Evolutionary conservation across 305 asterid genomes (phyloP).

Genomic region (Fraxinus latifolia): DNA sequence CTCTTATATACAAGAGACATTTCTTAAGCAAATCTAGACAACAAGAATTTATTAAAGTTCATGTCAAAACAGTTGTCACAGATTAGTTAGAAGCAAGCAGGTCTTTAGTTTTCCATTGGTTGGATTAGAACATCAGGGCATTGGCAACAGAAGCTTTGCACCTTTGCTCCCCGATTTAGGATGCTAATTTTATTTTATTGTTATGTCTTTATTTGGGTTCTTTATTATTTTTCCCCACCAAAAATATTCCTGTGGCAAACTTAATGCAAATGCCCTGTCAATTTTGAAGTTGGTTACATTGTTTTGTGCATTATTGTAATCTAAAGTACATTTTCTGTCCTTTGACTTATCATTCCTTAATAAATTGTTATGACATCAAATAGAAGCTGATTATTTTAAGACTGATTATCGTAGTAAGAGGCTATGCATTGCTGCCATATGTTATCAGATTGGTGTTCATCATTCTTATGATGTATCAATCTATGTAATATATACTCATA

Average conservation of each 20-base stretch:
- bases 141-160: background rate
- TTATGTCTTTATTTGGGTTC: background rate
- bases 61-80: background rate
- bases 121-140: background rate
- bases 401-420: background rate
- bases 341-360: background rate
- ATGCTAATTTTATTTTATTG: background rate
- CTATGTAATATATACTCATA: constrained; percentile 1
- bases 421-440: background rate
- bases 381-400: background rate
- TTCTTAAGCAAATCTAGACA: background rate
- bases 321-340: background rate
- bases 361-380: constrained; percentile 4
- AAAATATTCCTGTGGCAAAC: background rate
- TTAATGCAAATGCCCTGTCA: background rate
- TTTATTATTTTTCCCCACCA: background rate
- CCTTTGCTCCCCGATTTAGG: background rate
- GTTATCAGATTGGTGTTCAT: constrained; percentile 3
- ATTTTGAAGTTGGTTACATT: background rate
- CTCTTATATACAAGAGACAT: background rate
- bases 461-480: background rate
- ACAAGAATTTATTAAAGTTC: background rate
- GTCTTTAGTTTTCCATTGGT: background rate
- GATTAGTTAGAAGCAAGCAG: background rate
- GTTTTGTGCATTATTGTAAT: background rate